Percentiles rank a stretch among this genome's conserved stretches.
phyloP scores from a whole-genome alignment of 129 eudicot species.

The Flaveria brownii region DNA sequence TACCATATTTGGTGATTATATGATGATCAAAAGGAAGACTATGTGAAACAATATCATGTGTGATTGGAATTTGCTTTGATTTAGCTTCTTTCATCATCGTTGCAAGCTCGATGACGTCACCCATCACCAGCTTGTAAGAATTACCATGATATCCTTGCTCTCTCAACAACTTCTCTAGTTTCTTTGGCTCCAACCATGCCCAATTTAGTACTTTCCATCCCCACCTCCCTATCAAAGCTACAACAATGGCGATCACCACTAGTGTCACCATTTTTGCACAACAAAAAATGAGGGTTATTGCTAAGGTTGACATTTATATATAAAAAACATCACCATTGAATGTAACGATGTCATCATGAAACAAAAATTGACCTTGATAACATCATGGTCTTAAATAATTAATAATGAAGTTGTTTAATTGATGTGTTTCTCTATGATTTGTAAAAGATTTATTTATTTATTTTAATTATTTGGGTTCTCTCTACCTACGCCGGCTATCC shows the following conservation, averaged over 20 bases:
- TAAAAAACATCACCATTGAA: not conserved
- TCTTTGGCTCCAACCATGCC: slow-evolving; percentile 66
- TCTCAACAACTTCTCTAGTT: slow-evolving; percentile 46
- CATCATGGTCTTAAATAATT: not conserved
- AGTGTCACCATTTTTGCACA: slow-evolving; percentile 26
- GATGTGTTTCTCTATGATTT: not conserved
- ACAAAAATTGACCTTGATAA: not conserved
- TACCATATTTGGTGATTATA: slow-evolving; percentile 50
- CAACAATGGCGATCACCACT: slow-evolving; percentile 29
- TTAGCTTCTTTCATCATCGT: slow-evolving; percentile 31
- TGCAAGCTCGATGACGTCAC: slow-evolving; percentile 46
- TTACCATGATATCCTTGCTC: slow-evolving; percentile 54
- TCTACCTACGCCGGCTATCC: not conserved
- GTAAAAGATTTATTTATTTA: not conserved
- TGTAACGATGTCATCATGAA: slow-evolving; percentile 1
- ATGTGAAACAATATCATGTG: slow-evolving; percentile 42
- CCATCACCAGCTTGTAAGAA: slow-evolving; percentile 39
- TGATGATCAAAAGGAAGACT: slow-evolving; percentile 41
- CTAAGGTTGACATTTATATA: slow-evolving; percentile 15
- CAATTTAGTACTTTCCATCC: slow-evolving; percentile 39
- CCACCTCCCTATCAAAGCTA: slow-evolving; percentile 33
- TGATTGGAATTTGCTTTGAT: slow-evolving; percentile 32
- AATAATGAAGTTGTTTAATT: not conserved
- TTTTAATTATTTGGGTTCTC: not conserved
- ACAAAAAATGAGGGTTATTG: not conserved